Conservation (phyloP, 2,329 filamentous ascomycete species). For the Aspergillus udagawae region DNA sequence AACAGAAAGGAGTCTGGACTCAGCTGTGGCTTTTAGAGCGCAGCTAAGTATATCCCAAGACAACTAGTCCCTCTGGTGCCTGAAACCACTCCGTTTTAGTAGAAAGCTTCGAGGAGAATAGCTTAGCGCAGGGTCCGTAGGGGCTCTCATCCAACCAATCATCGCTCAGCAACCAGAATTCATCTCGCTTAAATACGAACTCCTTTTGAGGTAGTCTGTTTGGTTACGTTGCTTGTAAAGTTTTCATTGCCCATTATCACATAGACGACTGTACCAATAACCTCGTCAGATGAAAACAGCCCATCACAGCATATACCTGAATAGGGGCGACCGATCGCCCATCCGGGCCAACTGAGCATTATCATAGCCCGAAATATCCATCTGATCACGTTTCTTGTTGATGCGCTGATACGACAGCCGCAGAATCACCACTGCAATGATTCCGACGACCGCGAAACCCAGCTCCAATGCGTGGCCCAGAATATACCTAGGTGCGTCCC, state of each 20-base stretch:
- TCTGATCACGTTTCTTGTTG: constrained; percentile 56
- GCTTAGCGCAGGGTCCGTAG: background rate
- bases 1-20: background rate
- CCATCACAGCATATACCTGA: constrained; percentile 55
- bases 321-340: constrained; percentile 61
- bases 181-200: background rate
- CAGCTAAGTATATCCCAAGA: background rate
- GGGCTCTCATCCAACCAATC: background rate
- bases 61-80: background rate
- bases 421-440: constrained; percentile 42
- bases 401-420: constrained; percentile 52
- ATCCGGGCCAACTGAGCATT: constrained; percentile 52
- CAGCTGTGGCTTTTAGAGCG: no score
- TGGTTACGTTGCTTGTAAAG: background rate
- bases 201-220: background rate
- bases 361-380: constrained; percentile 38
- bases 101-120: background rate
- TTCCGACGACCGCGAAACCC: constrained; percentile 46
- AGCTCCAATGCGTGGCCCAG: constrained; percentile 51
- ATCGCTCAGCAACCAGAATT: background rate
- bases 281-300: no score
- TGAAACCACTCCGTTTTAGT: background rate
- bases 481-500: constrained; percentile 48
- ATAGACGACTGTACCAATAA: no score
- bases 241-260: background rate